Conservation (phyloP, 1,284 basidiomycete species). For the Ceratobasidium sp. region DNA sequence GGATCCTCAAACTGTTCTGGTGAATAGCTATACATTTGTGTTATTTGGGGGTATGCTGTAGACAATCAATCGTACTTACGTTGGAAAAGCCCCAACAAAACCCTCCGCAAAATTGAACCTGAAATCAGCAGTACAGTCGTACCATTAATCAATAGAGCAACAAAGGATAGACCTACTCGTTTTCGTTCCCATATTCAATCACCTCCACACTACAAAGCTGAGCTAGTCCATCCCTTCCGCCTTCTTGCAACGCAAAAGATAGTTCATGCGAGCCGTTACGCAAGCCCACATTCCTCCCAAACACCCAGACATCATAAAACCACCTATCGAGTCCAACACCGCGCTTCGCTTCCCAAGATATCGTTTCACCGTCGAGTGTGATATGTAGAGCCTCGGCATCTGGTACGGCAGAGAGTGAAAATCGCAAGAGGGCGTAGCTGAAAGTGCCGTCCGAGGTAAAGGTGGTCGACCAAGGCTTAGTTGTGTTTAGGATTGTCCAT, state of each 20-base stretch:
- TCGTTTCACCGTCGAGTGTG: conserved; percentile 68
- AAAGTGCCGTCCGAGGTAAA: conserved; percentile 77
- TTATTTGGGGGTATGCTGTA: conserved; percentile 12
- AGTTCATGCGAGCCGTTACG: conserved; percentile 65
- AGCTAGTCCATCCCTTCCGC: conserved; percentile 64
- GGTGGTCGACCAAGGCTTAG: conserved; percentile 64
- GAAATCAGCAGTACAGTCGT: conserved; percentile 4
- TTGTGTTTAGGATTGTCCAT: conserved; percentile 75
- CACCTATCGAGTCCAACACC: conserved; percentile 74
- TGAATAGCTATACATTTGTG: conserved; percentile 34
- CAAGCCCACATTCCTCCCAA: conserved; percentile 54
- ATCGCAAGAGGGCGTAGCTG: conserved; percentile 70
- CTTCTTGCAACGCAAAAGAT: conserved; percentile 66
- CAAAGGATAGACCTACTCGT: conserved; percentile 63
- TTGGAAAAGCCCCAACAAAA: conserved; percentile 78
- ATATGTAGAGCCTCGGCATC: conserved; percentile 65
- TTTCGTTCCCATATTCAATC: conserved; percentile 75
- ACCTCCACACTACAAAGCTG: conserved; percentile 82
- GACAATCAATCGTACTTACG: conserved; percentile 58
- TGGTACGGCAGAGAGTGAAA: conserved; percentile 82
- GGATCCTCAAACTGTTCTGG: conserved; percentile 49
- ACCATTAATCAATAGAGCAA: conserved; percentile 8
- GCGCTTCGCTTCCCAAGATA: conserved; percentile 67
- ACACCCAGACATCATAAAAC: conserved; percentile 72
- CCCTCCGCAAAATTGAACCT: conserved; percentile 73